A percentile compares a stretch with the other conserved stretches of the same genome.
These are phyloP conservation scores for Austropuccinia psidii DNA, from an alignment of 1,284 basidiomycete genomes.

Conservation along the genomic window DNA sequence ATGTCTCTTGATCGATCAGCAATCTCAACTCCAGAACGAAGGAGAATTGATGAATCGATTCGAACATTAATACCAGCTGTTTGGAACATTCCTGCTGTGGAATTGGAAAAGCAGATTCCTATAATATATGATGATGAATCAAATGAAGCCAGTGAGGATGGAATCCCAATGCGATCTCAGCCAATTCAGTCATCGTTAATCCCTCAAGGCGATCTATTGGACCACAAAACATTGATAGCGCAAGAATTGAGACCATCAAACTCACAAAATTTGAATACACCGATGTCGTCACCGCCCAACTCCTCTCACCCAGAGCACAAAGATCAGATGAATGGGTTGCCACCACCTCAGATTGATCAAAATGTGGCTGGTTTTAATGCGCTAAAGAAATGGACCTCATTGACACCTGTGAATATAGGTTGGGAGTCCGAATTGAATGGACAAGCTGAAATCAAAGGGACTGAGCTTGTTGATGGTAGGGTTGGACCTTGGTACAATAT, in stretches of 20 bases:
- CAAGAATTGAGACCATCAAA: not conserved
- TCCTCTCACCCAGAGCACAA: not conserved
- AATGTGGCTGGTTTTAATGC: conserved; percentile 13
- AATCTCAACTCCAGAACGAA: conserved; percentile 22
- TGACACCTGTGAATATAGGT: not conserved
- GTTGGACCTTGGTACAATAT: conserved; percentile 15
- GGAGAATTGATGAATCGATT: conserved; percentile 32
- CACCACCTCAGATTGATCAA: not conserved
- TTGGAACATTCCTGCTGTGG: conserved; percentile 19
- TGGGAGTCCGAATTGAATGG: not conserved
- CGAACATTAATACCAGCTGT: conserved; percentile 33
- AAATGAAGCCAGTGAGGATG: conserved; percentile 18
- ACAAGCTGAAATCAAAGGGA: no score
- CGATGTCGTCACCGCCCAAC: conserved; percentile 30
- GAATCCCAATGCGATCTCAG: not conserved
- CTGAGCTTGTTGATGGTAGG: not conserved
- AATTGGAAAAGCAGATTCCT: conserved; percentile 35
- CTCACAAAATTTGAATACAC: conserved; percentile 21
- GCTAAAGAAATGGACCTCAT: conserved; percentile 23
- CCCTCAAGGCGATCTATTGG: conserved; percentile 2
- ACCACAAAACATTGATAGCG: conserved; percentile 7
- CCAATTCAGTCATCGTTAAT: not conserved
- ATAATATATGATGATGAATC: conserved; percentile 35
- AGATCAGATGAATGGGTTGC: not conserved
- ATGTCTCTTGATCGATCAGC: conserved; percentile 32